These are phyloP conservation scores for Lipomyces yarrowii DNA, from an alignment of 1,139 yeast species.

Conservation along the genomic window DNA sequence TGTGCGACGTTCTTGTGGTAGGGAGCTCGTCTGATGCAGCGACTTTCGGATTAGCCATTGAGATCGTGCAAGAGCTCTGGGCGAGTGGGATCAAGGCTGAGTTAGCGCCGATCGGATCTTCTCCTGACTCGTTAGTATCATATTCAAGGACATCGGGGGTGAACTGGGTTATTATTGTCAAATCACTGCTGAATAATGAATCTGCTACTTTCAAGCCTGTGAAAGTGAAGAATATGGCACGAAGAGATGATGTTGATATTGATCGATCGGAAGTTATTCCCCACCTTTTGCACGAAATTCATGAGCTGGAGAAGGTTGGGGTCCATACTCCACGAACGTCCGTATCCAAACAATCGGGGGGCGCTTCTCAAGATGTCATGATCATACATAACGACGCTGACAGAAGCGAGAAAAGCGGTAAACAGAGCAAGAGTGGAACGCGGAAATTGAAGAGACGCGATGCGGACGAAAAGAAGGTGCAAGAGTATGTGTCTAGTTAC, in stretches of 20 bases:
- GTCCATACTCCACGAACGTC: neutral
- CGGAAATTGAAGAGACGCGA: slow-evolving; percentile 27
- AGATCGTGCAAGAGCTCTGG: slow-evolving; percentile 70
- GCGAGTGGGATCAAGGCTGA: slow-evolving; percentile 71
- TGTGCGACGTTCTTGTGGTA: slow-evolving; percentile 78
- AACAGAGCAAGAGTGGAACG: slow-evolving; percentile 26
- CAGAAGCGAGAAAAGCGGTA: slow-evolving; percentile 29
- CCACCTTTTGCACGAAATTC: slow-evolving; percentile 41
- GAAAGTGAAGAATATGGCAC: slow-evolving; percentile 63
- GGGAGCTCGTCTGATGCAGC: slow-evolving; percentile 59
- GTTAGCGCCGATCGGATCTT: slow-evolving; percentile 50
- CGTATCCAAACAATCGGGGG: neutral
- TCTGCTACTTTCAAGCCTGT: slow-evolving; percentile 67
- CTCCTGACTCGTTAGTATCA: slow-evolving; percentile 69
- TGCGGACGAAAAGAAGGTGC: slow-evolving; percentile 24
- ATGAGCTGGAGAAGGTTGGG: slow-evolving; percentile 16
- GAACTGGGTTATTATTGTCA: slow-evolving; percentile 72
- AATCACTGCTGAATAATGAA: slow-evolving; percentile 53
- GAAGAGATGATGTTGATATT: slow-evolving; percentile 67
- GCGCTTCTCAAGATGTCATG: slow-evolving; percentile 20
- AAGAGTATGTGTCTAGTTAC: slow-evolving; percentile 16
- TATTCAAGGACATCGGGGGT: slow-evolving; percentile 71
- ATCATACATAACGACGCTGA: slow-evolving; percentile 30
- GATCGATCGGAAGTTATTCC: slow-evolving; percentile 65
- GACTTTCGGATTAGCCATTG: slow-evolving; percentile 60